Percentiles rank a stretch among this genome's conserved stretches.
Conservation (phyloP, 2,329 filamentous ascomycete genomes). For the Sphaceloma murrayae region DNA sequence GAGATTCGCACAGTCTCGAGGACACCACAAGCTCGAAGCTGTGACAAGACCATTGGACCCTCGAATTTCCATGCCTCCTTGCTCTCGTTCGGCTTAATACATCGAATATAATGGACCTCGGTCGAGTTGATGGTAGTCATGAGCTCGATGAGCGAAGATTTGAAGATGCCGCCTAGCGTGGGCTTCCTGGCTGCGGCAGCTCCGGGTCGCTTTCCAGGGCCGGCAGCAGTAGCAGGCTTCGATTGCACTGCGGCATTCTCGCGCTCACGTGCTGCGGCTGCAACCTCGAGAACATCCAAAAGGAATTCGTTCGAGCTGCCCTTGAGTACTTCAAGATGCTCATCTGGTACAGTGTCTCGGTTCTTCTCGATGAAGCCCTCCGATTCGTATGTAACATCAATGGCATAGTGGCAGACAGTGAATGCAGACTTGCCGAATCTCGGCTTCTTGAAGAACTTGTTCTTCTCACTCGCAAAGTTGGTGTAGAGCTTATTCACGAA, state of each 20-base stretch:
- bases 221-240: constrained; percentile 54
- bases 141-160: constrained; percentile 92
- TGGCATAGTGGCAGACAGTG: constrained; percentile 95
- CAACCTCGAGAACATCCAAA: constrained; percentile 72
- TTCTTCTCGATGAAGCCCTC: constrained; percentile 99
- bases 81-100: constrained; percentile 96
- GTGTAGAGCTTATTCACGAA: constrained; percentile 95
- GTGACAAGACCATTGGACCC: constrained; percentile 95
- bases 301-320: constrained; percentile 80
- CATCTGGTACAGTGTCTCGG: constrained; percentile 93
- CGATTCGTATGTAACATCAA: constrained; percentile 97
- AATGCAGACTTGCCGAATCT: constrained; percentile 95
- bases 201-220: constrained; percentile 71
- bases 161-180: constrained; percentile 96
- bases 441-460: constrained; percentile 97
- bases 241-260: constrained; percentile 54
- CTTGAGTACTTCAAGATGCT: constrained; percentile 88
- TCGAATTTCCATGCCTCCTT: constrained; percentile 98
- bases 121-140: constrained; percentile 98
- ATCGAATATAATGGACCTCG: constrained; percentile 97
- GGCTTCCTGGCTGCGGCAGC: constrained; percentile 93
- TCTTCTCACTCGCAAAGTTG: constrained; percentile 82
- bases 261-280: constrained; percentile 80
- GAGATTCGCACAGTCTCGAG: constrained; percentile 96
- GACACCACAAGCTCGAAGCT: constrained; percentile 95